phyloP scores from a whole-genome alignment of 208 protist species.

The Trichomonas gallinae region DNA sequence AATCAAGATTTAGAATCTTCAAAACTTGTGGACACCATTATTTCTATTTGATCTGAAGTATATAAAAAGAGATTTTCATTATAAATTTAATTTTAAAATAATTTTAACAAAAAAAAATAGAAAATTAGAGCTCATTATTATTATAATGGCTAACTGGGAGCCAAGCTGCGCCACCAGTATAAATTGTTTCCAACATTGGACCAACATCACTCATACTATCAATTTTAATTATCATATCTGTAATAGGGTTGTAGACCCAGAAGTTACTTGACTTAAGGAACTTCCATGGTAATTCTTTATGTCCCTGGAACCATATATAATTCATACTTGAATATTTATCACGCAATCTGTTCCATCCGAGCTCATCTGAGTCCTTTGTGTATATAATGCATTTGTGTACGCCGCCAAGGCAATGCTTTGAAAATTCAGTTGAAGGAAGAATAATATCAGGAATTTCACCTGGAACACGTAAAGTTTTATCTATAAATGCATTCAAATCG shows the following conservation, averaged over 20 bases:
- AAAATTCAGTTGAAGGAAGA: background rate
- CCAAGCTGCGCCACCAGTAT: background rate
- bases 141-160: background rate
- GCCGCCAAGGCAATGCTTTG: background rate
- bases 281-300: background rate
- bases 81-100: too few species aligned
- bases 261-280: background rate
- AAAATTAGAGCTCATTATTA: background rate
- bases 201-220: background rate
- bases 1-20: too few species aligned
- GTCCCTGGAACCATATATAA: background rate
- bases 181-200: background rate
- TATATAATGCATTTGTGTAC: background rate
- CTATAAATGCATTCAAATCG: background rate
- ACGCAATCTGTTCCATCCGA: background rate
- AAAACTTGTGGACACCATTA: too few species aligned
- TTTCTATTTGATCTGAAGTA: too few species aligned
- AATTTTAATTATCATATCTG: background rate
- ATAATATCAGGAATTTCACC: background rate
- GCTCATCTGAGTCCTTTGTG: background rate
- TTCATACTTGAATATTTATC: background rate
- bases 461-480: background rate
- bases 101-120: too few species aligned
- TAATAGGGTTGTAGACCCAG: background rate
- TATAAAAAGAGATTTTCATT: too few species aligned